A percentile compares a stretch with the other conserved stretches of the same genome.
Evolutionary conservation across 164 flowering plant genomes (phyloP).

Genomic region (grape (Vitis vinifera)): DNA sequence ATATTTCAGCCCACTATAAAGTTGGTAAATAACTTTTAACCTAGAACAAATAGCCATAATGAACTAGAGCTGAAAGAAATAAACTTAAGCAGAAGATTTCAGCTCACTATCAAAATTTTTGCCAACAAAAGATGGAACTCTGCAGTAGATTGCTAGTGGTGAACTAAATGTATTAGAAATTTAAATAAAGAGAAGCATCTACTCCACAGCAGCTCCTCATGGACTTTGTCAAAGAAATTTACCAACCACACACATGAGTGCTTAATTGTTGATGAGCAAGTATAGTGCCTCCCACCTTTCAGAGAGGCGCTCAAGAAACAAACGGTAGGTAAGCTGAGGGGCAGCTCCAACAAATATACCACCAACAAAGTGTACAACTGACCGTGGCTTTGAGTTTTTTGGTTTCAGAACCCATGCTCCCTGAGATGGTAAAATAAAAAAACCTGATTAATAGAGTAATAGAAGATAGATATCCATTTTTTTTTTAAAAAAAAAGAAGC

Average conservation of each 20-base stretch:
- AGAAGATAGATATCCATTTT: neutral
- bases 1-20: neutral
- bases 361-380: constrained; percentile 85
- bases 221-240: neutral
- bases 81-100: too few relatives aligned
- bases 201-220: neutral
- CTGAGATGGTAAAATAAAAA: constrained; percentile 25
- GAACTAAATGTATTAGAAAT: too few relatives aligned
- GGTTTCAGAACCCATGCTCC: constrained; percentile 95
- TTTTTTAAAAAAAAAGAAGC: neutral
- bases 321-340: constrained; percentile 92
- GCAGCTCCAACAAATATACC: constrained; percentile 99
- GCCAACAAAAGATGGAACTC: too few relatives aligned
- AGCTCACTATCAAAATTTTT: too few relatives aligned
- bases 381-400: constrained; percentile 43
- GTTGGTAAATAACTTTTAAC: neutral
- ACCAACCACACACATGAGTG: neutral
- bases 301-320: constrained; percentile 85
- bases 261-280: neutral
- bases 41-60: neutral
- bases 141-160: too few relatives aligned
- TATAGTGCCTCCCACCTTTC: constrained; percentile 59
- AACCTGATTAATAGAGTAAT: neutral
- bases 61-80: neutral
- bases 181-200: neutral